These are phyloP conservation scores for Trichoderma sp. DNA, from an alignment of 2,329 filamentous ascomycete species.

Conservation along the genomic window DNA sequence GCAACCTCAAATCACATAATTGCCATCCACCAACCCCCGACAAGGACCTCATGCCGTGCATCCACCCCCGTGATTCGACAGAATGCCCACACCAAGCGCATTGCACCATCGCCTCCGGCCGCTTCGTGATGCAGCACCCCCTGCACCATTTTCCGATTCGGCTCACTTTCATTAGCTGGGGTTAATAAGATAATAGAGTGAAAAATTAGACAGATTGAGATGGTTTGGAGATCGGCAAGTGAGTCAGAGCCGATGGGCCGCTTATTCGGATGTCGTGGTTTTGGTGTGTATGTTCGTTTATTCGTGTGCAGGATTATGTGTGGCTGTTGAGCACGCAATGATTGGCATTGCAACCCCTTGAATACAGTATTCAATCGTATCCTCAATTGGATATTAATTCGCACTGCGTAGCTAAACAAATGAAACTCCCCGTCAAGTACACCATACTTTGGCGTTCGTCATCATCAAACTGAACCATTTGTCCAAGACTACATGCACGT, in stretches of 20 bases:
- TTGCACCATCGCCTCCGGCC: conserved; percentile 13
- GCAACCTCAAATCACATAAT: neutral
- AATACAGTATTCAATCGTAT: neutral
- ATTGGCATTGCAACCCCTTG: neutral
- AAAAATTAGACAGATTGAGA: neutral
- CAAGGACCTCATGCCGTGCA: conserved; percentile 1
- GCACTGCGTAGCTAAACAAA: neutral
- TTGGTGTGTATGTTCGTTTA: neutral
- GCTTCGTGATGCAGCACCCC: conserved; percentile 7
- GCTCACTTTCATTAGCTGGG: neutral
- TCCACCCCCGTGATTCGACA: neutral
- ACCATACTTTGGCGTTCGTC: neutral
- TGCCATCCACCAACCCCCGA: neutral
- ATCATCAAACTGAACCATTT: neutral
- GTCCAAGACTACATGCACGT: neutral
- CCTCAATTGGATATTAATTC: neutral
- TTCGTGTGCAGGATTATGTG: neutral
- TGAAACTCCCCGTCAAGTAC: neutral
- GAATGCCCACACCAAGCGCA: neutral
- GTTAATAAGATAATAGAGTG: neutral
- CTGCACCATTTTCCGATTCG: neutral
- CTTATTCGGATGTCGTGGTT: neutral
- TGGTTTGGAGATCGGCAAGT: neutral
- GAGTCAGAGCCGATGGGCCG: conserved; percentile 8
- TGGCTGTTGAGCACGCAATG: neutral